Evolutionary conservation across 306 rosid genomes (phyloP).

Genomic region (Quercus agrifolia): DNA sequence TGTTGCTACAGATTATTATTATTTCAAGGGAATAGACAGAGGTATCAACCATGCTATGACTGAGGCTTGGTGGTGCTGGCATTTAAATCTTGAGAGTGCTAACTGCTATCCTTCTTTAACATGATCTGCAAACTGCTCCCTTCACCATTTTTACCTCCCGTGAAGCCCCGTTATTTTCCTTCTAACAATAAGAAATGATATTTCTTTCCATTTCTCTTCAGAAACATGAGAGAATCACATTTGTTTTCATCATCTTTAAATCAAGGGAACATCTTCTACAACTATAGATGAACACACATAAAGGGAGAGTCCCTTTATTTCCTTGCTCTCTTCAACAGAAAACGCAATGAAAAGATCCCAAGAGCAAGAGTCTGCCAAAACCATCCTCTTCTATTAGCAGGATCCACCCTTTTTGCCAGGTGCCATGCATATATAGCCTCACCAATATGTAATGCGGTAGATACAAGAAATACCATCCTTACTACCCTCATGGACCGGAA

Average conservation of each 20-base stretch:
- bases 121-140: too few species aligned
- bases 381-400: constrained; percentile 71
- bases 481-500: constrained; percentile 58
- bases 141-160: neutral
- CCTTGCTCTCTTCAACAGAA: constrained; percentile 58
- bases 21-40: too few species aligned
- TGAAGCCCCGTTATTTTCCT: neutral
- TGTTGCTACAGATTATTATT: too few species aligned
- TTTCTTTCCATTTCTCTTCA: neutral
- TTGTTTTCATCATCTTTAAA: neutral
- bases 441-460: constrained; percentile 36
- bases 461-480: constrained; percentile 42
- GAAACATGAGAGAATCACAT: neutral
- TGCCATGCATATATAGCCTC: constrained; percentile 77
- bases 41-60: too few species aligned
- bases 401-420: constrained; percentile 77
- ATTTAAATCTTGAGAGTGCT: too few species aligned
- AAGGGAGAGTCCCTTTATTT: constrained; percentile 2
- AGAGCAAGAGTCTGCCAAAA: constrained; percentile 81
- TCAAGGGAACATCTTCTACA: neutral
- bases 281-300: neutral
- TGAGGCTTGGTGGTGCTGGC: too few species aligned
- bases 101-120: too few species aligned
- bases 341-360: constrained; percentile 75
- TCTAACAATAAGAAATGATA: neutral